These are phyloP conservation scores for Fraxinus greggii DNA, from an alignment of 305 asterid genomes.

Conservation along the genomic window DNA sequence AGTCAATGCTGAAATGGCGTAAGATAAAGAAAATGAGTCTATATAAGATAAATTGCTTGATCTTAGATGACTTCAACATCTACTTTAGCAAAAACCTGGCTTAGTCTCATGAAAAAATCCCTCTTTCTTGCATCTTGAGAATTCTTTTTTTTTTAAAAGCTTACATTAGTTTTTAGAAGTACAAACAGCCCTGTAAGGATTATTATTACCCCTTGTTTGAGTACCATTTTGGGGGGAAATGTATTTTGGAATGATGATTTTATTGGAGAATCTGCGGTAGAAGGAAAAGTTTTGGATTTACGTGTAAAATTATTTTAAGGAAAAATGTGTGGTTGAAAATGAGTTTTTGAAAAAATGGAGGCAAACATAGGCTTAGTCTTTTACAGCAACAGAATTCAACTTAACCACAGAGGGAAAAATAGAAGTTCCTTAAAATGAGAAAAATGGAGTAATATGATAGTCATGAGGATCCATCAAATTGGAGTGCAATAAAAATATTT, in stretches of 20 bases:
- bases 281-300: background rate
- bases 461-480: background rate
- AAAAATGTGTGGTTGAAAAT: background rate
- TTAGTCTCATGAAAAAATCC: background rate
- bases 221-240: background rate
- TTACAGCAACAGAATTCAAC: background rate
- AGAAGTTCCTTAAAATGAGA: background rate
- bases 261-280: background rate
- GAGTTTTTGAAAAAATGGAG: background rate
- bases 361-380: background rate
- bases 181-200: slow-evolving; percentile 2
- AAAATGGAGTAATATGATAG: background rate
- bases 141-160: background rate
- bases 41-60: background rate
- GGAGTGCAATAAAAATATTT: background rate
- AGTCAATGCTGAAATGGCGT: background rate
- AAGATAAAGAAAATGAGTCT: background rate
- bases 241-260: background rate
- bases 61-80: background rate
- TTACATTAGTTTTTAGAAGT: background rate
- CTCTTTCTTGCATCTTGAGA: background rate
- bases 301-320: background rate
- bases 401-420: background rate
- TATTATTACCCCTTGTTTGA: background rate
- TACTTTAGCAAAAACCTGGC: background rate